Base-by-base conservation (phyloP, 164 flowering plant genomes). In the Stephania cephalantha region DNA sequence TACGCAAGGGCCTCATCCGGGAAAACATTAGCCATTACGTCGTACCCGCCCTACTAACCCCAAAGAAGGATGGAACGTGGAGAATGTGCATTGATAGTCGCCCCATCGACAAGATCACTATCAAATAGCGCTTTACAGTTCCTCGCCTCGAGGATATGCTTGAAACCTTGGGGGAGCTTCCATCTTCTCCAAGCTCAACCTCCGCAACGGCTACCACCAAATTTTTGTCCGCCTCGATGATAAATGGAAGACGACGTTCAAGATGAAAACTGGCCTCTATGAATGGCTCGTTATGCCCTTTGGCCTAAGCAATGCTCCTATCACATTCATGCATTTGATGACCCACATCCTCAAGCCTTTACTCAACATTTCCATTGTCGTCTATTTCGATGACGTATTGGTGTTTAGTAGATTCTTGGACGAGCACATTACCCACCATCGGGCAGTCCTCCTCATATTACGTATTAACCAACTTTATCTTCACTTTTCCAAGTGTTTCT, bases 231-330 rank as follows among this genome's bases (percentile, higher is more conserved):
- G 67, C 0, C n/a, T 2, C 0, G 74, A 67, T 3, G 48, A 72
- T 72, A 48, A 72, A 55, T 72, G 67, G 12, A 72, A 55, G 22
- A 70, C 30, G 46, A 31, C 46, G 4, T 72, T 72, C 67, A 72
- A 72, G 45, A 55, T 46, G 0, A 55, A 58, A 7, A 29, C 55
- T 29, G 48, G 67, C 1, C 45, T 72, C 3, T 72, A 10, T 72
- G 67, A 72, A 13, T 72, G 74, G 66, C 66, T 71, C 30, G 74
- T 71, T 7, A 58, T 72, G 68, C 68, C 67, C 6, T 72, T 72
- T 72, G 74, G 74, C 0, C 35, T 58, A 8, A 55, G 68, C 1
- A 72, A 72, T 72, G 74, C 74, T 9, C 74, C 68, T 9, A 72
- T 29, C 48, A 72, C 67, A 30, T 72, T 72, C 42, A 72, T 72